Evolutionary conservation across 129 eudicot species (phyloP), one percentile per base, ranked within the genome.

Genomic region (Heracleum sosnowskyi): DNA sequence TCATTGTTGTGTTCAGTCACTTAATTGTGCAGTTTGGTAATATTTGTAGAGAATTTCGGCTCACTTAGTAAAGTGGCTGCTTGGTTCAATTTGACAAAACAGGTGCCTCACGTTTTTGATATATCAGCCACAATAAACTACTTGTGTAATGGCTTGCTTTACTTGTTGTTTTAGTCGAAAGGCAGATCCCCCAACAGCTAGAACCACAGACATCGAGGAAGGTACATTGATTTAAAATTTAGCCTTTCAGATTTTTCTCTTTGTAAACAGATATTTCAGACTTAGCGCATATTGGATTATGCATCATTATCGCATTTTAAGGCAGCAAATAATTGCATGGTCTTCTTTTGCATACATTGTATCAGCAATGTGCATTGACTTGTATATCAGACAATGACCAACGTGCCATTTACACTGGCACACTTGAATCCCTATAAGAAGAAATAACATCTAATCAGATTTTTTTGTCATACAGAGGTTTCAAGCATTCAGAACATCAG

Each of bases 381-480:
- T 28, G 33, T 57, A n/a, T 57, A 17, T 22, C 51, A 53, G 51
- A 26, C 36, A 74, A 29, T 0, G 6, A 26, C n/a, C 53, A 24
- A 28, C 2, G 16, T n/a, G 39, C 55, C n/a, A 42, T 17, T 75
- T 39, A 64, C 26, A 0, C 77, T 49, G 39, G 47, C 29, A 35
- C 26, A 0, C 77, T 49, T 47, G 47, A 36, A 35, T 51, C 69
- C 41, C 31, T 75, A 26, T 78, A 33, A 2, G 29, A 10, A 10
- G 31, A 35, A 37, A 63, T 80, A 68, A 51, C 26, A 76, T 69
- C 79, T 81, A 29, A 81, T 20, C 16, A 35, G 44, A 24, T 71
- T 85, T 60, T 68, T 42, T 76, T 35, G 42, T 76, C 69, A 29
- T 87, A 83, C 91, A 91, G 97, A 89, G 86, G 81, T 91, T 82